Evolutionary conservation across 768 basidiomycete species (phyloP), one percentile per base, ranked within the genome.

Genomic region (Tremella yokohamensis): DNA sequence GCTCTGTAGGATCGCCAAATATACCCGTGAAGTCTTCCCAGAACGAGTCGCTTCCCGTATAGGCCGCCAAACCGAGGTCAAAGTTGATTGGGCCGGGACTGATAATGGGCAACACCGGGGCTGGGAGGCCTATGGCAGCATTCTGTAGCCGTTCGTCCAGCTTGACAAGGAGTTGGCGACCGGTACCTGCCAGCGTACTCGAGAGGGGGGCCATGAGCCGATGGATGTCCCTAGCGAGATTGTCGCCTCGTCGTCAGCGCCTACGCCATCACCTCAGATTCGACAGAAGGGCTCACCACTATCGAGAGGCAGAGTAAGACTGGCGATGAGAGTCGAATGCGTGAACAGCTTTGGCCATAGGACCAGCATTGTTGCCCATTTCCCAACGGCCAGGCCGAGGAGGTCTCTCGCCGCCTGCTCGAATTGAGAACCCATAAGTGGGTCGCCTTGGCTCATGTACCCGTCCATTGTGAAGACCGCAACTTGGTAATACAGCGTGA

Each of bases 311-410:
- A 50, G 25, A n/a, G 25, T 29, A 6, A 50, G 15, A 20, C 18
- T 24, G 15, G 49, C 49, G n/a, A 50, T 22, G 18, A 50, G 26
- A 8, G 49, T 24, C 9, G 49, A 22, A n/a, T 50, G 20, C 3
- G 25, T n/a, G 18, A 50, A 50, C 49, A 50, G n/a, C n/a, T n/a
- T 50, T 24, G 49, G 49, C 49, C 49, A 50, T n/a, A 50, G 25
- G 19, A 16, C 18, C 19, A 50, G 49, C 16, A 24, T 18, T 8
- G n/a, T n/a, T 16, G 49, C 19, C 49, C 49, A 50, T 8, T n/a
- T 50, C 8, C 25, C 49, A n/a, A 50, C 49, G 16, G 25, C 49
- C 16, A 50, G 26, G 16, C 18, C 49, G 25, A 29, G 19, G 4
- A 50, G 20, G 18, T 22, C 49, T 22, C 49, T 20, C 15, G 49